Base-by-base conservation (phyloP, 2,329 filamentous ascomycete genomes). In the Coccinonectria pachysandricola region DNA sequence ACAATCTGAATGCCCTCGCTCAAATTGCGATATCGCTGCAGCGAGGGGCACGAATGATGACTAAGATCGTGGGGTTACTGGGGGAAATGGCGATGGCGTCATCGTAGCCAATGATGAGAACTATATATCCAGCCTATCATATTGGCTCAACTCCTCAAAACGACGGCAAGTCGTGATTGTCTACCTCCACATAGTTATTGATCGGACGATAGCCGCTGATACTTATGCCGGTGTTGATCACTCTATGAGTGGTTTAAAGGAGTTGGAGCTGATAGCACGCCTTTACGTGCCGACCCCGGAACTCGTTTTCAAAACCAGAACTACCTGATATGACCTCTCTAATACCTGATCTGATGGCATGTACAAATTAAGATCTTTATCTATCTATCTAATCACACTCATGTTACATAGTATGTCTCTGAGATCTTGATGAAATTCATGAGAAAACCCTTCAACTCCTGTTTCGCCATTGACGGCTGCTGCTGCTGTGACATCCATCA, bases 401-500 rank as follows among this genome's bases (percentile, higher is more conserved):
- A n/a, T n/a, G n/a, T n/a, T n/a, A n/a, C n/a, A n/a, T n/a, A n/a
- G n/a, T n/a, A n/a, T n/a, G n/a, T n/a, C n/a, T n/a, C n/a, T n/a
- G n/a, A 21, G 25, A 18, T 18, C 16, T 23, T 28, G 31, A 25
- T 23, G 17, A 25, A 27, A 20, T 20, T 22, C 6, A 12, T 15
- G n/a, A 15, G 15, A 8, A 11, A 12, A 27, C 11, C 17, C 16
- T n/a, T 12, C 18, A 40, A 10, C 7, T 40, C 39, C 4, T 39
- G 27, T 11, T 37, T 32, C 3, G 28, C 30, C 4, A 26, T 25
- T 5, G 43, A 28, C 17, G 9, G 23, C 8, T 50, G 52, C 40
- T 28, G 40, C 32, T 52, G 52, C 7, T n/a, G n/a, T n/a, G n/a
- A n/a, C n/a, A n/a, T 27, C 37, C 26, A 52, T 34, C 49, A 53